Base-by-base conservation (phyloP, 768 basidiomycete species). In the Kwoniella dejecticola region DNA sequence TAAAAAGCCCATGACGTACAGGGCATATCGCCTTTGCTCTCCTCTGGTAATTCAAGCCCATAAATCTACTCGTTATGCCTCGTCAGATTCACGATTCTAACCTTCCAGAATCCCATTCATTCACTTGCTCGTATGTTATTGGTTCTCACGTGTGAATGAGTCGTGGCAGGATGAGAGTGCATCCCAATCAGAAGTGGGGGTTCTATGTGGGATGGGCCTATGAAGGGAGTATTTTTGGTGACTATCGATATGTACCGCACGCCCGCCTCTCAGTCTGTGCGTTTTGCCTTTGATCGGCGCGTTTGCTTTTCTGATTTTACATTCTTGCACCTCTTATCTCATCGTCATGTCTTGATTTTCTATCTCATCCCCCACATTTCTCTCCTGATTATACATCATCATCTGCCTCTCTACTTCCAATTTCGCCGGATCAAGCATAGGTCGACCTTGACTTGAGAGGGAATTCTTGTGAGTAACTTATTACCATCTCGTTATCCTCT, bases 1-100 rank as follows among this genome's bases (percentile, higher is more conserved):
- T 15, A 48, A 48, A n/a, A 50, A 50, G 48, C 48, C 48, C 48
- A 50, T 50, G 48, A 50, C 48, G 48, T 50, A 15, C 5, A 50
- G 15, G 27, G 30, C 48, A 30, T 26, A 23, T 7, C 2, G 15
- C 4, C 24, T 23, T 48, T 48, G 12, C 24, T 13, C 23, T n/a
- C 13, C 46, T n/a, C n/a, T 23, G 15, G 23, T 13, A 48, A 8
- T 38, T 42, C 48, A 50, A 50, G 48, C 48, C 48, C 19, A n/a
- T 31, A 7, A 11, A 13, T 12, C 41, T 8, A 5, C 19, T 11
- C 11, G 19, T 42, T n/a, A 19, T n/a, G 41, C 41, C 48, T 29
- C 15, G 12, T 50, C 48, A 21, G 23, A 19, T 19, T 31, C 24
- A 29, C 21, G 46, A 48, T 48, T 12, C 29, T 30, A 23, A 24